Percentiles rank a stretch among this genome's conserved stretches.
Evolutionary conservation across 2,329 filamentous ascomycete species (phyloP).

Genomic region (Colletotrichum melonis): DNA sequence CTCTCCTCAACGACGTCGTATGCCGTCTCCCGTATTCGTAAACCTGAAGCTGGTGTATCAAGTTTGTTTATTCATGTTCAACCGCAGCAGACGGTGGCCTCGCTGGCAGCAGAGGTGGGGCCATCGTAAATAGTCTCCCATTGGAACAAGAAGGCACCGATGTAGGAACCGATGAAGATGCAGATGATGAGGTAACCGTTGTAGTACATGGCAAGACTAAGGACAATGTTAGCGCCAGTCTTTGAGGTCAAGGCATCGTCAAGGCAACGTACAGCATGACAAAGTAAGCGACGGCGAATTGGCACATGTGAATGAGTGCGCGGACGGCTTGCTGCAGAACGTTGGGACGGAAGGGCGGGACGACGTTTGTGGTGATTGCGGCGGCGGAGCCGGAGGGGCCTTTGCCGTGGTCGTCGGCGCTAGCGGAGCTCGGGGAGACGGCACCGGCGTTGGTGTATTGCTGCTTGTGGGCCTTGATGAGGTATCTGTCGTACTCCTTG

Average conservation of each 20-base stretch:
- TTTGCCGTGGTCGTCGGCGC: slow-evolving; percentile 10
- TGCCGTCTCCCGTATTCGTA: too few relatives aligned
- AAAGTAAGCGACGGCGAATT: slow-evolving; percentile 82
- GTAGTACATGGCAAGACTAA: slow-evolving; percentile 67
- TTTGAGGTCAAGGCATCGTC: background rate
- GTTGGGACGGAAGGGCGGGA: slow-evolving; percentile 64
- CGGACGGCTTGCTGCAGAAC: slow-evolving; percentile 74
- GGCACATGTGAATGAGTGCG: slow-evolving; percentile 74
- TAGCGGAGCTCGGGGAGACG: slow-evolving; percentile 18
- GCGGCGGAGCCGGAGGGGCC: background rate
- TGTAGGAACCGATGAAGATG: slow-evolving; percentile 80
- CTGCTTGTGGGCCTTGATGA: slow-evolving; percentile 63
- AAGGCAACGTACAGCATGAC: slow-evolving; percentile 70
- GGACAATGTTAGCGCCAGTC: background rate
- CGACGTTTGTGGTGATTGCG: background rate
- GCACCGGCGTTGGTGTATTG: slow-evolving; percentile 35
- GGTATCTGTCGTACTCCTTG: slow-evolving; percentile 78
- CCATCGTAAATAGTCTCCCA: slow-evolving; percentile 67
- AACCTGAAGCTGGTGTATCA: background rate
- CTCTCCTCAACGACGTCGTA: background rate
- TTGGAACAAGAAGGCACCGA: slow-evolving; percentile 79
- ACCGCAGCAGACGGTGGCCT: slow-evolving; percentile 55
- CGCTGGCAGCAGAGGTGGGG: slow-evolving; percentile 48
- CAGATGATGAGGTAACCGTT: slow-evolving; percentile 83
- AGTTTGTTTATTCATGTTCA: slow-evolving; percentile 37